Conservation (phyloP, 2,329 filamentous ascomycete species). For the Chlorencoelia australis region DNA sequence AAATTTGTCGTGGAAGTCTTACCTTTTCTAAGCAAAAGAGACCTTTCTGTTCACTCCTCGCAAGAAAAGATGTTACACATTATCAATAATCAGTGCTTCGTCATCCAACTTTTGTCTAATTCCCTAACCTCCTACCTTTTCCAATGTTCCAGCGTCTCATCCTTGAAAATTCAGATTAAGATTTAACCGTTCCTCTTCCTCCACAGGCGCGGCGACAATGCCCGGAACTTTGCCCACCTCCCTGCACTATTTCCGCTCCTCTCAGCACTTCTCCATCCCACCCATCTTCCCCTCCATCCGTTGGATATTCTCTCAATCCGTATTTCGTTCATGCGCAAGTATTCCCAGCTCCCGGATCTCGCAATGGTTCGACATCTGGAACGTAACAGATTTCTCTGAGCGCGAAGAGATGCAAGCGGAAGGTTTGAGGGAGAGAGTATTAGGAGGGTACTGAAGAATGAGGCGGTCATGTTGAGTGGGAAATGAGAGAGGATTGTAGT, state of each 20-base stretch:
- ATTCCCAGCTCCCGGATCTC: constrained; percentile 1
- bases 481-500: constrained; percentile 32
- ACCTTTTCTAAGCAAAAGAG: too few species aligned
- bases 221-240: constrained; percentile 6
- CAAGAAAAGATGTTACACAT: too few species aligned
- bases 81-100: too few species aligned
- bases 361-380: constrained; percentile 13
- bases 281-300: constrained; percentile 29
- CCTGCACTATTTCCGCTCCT: constrained; percentile 1
- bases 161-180: too few species aligned
- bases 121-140: too few species aligned
- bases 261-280: constrained; percentile 2
- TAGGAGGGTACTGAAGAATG: background rate
- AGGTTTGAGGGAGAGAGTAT: constrained; percentile 9
- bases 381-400: constrained; percentile 4
- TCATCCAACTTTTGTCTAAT: too few species aligned
- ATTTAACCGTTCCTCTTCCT: too few species aligned
- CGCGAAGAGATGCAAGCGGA: constrained; percentile 7
- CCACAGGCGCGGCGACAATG: constrained; percentile 9
- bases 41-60: too few species aligned
- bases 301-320: constrained; percentile 10
- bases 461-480: constrained; percentile 2
- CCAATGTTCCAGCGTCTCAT: too few species aligned
- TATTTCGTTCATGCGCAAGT: constrained; percentile 1
- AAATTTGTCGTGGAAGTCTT: too few species aligned